Base-by-base conservation (phyloP, 805 yeast genomes). In the Kodamaea kakaduensis region DNA sequence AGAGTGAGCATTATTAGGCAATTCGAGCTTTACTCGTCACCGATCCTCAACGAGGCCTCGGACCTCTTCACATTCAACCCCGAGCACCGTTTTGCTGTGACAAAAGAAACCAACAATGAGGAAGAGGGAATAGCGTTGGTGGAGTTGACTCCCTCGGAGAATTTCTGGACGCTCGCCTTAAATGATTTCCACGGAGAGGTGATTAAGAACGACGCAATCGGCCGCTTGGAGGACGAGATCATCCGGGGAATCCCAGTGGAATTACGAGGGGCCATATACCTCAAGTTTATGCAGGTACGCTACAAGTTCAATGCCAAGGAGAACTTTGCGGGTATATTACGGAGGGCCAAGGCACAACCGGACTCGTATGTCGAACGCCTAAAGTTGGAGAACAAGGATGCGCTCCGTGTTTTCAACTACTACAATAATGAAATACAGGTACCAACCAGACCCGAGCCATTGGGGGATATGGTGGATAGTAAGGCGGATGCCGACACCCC, bases 191-290 rank as follows among this genome's bases (percentile, higher is more conserved):
- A 41, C 26, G 40, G 34, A 17, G 49, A 36, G 27, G 35, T 36
- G 9, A 30, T 36, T 21, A 31, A 20, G 34, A 38, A 27, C 29
- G 35, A 33, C 16, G 25, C 17, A 12, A 29, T 33, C 6, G 32
- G 17, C 12, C 43, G 40, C 12, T 39, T 61, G 18, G 65, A 60
- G 36, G 17, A 29, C 4, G 45, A 52, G 7, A 31, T 66, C 13
- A 20, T 47, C 1, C 23, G 36, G 3, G 69, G 69, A 0, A 53
- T 67, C 4, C 68, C 71, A 1, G 43, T 24, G 2, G 42, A 46
- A 2, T 43, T 58, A 29, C 47, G 70, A 26, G 47, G 56, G 3
- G 37, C 52, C n/a, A 54, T 61, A 1, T 67, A 67, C 36, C 45
- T 59, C 30, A 60, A 57, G 36, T 48, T 52, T 3, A 46, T 65